phyloP scores from a whole-genome alignment of 1,139 yeast species.

The Hemisphaericaspora xylanilytica region DNA sequence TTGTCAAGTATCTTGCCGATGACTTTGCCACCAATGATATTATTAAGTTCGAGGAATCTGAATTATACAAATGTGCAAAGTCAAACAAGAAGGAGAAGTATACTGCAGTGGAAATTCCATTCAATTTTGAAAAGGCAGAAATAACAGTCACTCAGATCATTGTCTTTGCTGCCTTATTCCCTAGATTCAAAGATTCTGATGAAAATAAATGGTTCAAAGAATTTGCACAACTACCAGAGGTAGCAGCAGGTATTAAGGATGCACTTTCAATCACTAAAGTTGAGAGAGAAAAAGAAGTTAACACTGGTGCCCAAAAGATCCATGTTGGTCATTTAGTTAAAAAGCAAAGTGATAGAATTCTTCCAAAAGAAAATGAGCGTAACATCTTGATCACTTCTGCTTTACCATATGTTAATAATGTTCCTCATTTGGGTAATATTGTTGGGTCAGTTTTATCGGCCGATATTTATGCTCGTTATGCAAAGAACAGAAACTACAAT shows the following conservation, averaged over 20 bases:
- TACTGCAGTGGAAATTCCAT: constrained; percentile 13
- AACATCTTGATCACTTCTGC: constrained; percentile 93
- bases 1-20: constrained; percentile 64
- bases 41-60: constrained; percentile 30
- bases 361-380: constrained; percentile 67
- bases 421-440: constrained; percentile 96
- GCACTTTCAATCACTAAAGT: constrained; percentile 43
- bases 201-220: constrained; percentile 41
- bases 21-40: constrained; percentile 36
- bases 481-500: constrained; percentile 85
- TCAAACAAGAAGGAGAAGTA: constrained; percentile 27
- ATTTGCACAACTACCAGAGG: constrained; percentile 35
- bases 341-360: constrained; percentile 30
- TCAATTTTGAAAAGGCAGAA: constrained; percentile 19
- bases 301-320: constrained; percentile 58
- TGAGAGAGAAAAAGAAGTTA: constrained; percentile 45
- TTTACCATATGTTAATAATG: constrained; percentile 94
- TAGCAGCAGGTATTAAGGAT: constrained; percentile 35
- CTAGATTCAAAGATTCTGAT: constrained; percentile 22
- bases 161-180: constrained; percentile 44
- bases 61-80: constrained; percentile 31
- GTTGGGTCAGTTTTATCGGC: constrained; percentile 94
- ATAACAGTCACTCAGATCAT: constrained; percentile 44
- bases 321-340: constrained; percentile 40
- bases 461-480: constrained; percentile 88